These are phyloP conservation scores for Rhodotorula sp. DNA, from an alignment of 1,284 basidiomycete species.

Conservation along the genomic window DNA sequence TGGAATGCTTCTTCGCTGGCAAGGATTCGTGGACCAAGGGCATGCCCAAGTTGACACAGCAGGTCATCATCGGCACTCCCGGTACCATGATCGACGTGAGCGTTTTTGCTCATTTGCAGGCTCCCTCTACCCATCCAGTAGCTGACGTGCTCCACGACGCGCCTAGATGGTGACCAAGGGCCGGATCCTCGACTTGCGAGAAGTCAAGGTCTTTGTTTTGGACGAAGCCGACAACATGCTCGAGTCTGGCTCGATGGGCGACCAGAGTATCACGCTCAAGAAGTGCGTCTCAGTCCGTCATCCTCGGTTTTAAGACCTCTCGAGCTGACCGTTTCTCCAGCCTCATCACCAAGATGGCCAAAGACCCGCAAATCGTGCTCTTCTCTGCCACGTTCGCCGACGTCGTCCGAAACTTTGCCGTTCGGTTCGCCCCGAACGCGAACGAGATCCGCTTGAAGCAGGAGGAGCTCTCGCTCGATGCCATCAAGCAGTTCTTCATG, in stretches of 20 bases:
- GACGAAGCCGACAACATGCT: slow-evolving; percentile 99
- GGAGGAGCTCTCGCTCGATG: slow-evolving; percentile 91
- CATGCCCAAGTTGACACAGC: slow-evolving; percentile 66
- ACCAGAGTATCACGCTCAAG: slow-evolving; percentile 92
- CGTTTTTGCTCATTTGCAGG: slow-evolving; percentile 7
- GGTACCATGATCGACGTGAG: slow-evolving; percentile 88
- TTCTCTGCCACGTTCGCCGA: slow-evolving; percentile 99
- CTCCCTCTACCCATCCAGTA: neutral
- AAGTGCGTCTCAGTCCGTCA: slow-evolving; percentile 62
- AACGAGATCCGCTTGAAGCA: slow-evolving; percentile 96
- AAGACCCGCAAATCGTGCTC: slow-evolving; percentile 73
- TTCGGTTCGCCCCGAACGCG: slow-evolving; percentile 86
- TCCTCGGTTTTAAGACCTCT: neutral
- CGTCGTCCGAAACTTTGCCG: slow-evolving; percentile 83
- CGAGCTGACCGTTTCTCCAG: slow-evolving; percentile 9
- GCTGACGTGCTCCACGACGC: neutral
- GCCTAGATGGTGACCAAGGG: slow-evolving; percentile 34
- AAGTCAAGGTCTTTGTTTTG: slow-evolving; percentile 90
- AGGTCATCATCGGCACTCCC: slow-evolving; percentile 94
- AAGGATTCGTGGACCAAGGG: slow-evolving; percentile 70
- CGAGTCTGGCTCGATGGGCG: slow-evolving; percentile 83
- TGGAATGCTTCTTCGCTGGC: slow-evolving; percentile 92
- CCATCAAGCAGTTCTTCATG: slow-evolving; percentile 98
- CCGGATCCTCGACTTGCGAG: slow-evolving; percentile 60
- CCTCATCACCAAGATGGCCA: slow-evolving; percentile 36